Base-by-base conservation (phyloP, 2,329 filamentous ascomycete genomes). In the Botryotinia calthae region DNA sequence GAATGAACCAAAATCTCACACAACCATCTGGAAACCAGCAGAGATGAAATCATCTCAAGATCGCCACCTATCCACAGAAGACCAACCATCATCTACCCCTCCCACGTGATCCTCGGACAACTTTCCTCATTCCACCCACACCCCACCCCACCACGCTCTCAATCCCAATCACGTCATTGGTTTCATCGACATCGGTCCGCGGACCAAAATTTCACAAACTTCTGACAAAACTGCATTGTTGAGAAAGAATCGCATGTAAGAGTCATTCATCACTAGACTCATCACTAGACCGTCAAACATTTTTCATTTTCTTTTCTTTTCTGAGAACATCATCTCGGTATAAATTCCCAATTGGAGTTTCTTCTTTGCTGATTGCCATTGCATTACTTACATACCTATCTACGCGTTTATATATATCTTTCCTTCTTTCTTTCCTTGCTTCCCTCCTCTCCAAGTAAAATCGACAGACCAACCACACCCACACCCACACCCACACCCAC, bases 121-220 rank as follows among this genome's bases (percentile, higher is more conserved):
- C 63, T 44, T 66, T 66, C 64, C 31, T 25, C 25, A 37, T 28
- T 22, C 25, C 31, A 22, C 31, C 1, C 18, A 20, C 42, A 65
- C 62, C 42, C 63, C 62, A 37, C 44, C 63, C 63, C 62, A 37
- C 44, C 63, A 65, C 63, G 63, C 44, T 12, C 63, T n/a, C 20
- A 65, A 51, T 66, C n/a, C 48, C 25, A 54, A 40, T 54, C 34
- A 61, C 37, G 37, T 61, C 34, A 40, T 58, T 56, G 51, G 51
- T 56, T 56, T 56, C n/a, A 31, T 64, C 40, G 7, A 10, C 18
- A 61, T 44, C 18, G 40, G 40, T 40, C 31, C 31, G 34, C 20
- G 22, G 59, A 54, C 34, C 34, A 62, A 40, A 62, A 62, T 62
- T 62, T 62, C 22, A 40, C 59, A 62, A 46, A 51, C 28, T 37